These are phyloP conservation scores for Vitellaria paradoxa DNA, from an alignment of 179 eudicot genomes.

Conservation along the genomic window DNA sequence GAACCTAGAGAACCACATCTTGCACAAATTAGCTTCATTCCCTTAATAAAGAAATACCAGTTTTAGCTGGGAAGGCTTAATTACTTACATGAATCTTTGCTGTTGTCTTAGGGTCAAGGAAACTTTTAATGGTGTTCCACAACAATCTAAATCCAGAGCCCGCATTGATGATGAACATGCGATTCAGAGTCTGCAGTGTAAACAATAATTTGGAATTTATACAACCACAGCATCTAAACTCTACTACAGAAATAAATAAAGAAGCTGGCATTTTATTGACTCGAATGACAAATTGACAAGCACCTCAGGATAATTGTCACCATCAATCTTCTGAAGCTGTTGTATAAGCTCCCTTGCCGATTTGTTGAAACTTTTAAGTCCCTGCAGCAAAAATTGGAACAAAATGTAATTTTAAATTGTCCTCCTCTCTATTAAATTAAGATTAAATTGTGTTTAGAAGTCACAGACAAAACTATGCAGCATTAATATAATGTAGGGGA, in stretches of 20 bases:
- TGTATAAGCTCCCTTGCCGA: constrained; percentile 80
- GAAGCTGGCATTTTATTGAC: neutral
- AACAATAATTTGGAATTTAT: neutral
- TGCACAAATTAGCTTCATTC: constrained; percentile 1
- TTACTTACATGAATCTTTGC: constrained; percentile 73
- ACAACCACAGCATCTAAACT: neutral
- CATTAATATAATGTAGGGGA: neutral
- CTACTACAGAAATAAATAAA: neutral
- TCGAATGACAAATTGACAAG: constrained; percentile 2
- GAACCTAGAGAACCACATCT: constrained; percentile 47
- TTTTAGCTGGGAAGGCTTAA: constrained; percentile 1
- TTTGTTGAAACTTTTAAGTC: constrained; percentile 79
- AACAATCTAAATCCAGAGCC: constrained; percentile 86
- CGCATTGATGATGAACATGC: constrained; percentile 94
- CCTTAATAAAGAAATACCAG: neutral
- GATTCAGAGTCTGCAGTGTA: constrained; percentile 53
- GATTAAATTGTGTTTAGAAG: neutral
- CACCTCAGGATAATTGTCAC: constrained; percentile 92
- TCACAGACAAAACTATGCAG: neutral
- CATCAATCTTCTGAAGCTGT: constrained; percentile 76
- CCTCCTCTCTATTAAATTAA: neutral
- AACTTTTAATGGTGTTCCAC: constrained; percentile 76
- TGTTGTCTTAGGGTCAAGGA: constrained; percentile 88
- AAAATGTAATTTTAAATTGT: neutral
- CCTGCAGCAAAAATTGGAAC: constrained; percentile 41